These are phyloP conservation scores for Barnettozyma californica DNA, from an alignment of 805 yeast species.

Conservation along the genomic window DNA sequence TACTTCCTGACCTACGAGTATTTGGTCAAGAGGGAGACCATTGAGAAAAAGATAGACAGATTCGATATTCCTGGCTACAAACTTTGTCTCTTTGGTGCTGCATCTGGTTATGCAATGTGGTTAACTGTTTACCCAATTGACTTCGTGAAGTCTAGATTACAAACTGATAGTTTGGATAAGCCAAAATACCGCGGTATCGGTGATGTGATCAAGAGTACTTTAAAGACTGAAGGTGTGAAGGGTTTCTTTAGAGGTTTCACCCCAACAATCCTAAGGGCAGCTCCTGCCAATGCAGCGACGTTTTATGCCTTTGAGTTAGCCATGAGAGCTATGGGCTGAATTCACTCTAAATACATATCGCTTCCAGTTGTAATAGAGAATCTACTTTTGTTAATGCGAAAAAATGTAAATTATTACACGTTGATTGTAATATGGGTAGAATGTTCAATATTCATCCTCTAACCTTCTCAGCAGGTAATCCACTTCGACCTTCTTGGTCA, in stretches of 20 bases:
- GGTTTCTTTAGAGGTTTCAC: slow-evolving; percentile 89
- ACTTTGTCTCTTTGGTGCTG: slow-evolving; percentile 82
- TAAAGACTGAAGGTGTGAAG: slow-evolving; percentile 52
- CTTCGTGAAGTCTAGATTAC: slow-evolving; percentile 85
- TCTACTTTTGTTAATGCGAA: not conserved
- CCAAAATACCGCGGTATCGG: slow-evolving; percentile 56
- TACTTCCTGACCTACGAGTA: slow-evolving; percentile 92
- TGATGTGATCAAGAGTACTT: slow-evolving; percentile 55
- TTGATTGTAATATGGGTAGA: not conserved
- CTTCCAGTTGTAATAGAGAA: not conserved
- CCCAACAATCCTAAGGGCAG: slow-evolving; percentile 93
- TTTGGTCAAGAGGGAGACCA: slow-evolving; percentile 62
- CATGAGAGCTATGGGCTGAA: slow-evolving; percentile 45
- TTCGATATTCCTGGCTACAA: slow-evolving; percentile 83
- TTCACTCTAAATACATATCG: not conserved
- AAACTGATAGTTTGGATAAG: slow-evolving; percentile 56
- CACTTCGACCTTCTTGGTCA: slow-evolving; percentile 92
- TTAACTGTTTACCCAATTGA: slow-evolving; percentile 79
- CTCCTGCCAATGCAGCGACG: slow-evolving; percentile 97
- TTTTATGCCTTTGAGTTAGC: slow-evolving; percentile 90
- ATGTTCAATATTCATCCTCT: slow-evolving; percentile 43
- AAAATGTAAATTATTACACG: not conserved
- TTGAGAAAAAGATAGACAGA: slow-evolving; percentile 43
- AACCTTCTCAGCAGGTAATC: slow-evolving; percentile 83
- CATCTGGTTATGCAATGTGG: slow-evolving; percentile 91